Percentiles rank a stretch among this genome's conserved stretches.
phyloP scores from a whole-genome alignment of 208 protist genomes.

The Strigomonas culicis region DNA sequence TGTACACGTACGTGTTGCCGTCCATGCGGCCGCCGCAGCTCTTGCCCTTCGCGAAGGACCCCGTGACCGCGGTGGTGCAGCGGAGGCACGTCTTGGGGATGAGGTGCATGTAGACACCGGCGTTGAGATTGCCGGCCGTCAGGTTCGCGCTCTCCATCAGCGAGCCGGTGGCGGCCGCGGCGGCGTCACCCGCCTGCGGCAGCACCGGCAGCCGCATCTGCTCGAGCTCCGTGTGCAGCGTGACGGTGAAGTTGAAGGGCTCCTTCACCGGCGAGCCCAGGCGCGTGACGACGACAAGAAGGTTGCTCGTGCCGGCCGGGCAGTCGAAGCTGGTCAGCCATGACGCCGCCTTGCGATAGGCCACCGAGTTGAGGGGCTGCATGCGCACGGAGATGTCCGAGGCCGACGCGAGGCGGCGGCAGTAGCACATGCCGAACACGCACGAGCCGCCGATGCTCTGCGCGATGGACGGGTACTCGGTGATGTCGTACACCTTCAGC shows the following conservation, averaged over 20 bases:
- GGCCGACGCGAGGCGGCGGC: constrained; percentile 55
- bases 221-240: constrained; percentile 75
- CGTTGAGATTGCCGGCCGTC: constrained; percentile 17
- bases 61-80: constrained; percentile 31
- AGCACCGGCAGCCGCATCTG: constrained; percentile 7
- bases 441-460: constrained; percentile 53
- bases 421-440: constrained; percentile 65
- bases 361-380: constrained; percentile 53
- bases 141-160: constrained; percentile 26
- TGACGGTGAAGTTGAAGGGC: constrained; percentile 75
- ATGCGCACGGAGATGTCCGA: constrained; percentile 48
- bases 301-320: constrained; percentile 57
- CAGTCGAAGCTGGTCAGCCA: constrained; percentile 82
- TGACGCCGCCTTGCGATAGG: constrained; percentile 53
- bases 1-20: constrained; percentile 64
- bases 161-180: constrained; percentile 22
- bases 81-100: constrained; percentile 53
- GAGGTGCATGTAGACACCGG: constrained; percentile 77
- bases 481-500: constrained; percentile 77
- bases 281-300: constrained; percentile 65
- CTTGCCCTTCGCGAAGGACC: constrained; percentile 65
- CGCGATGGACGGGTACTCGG: constrained; percentile 63
- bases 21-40: constrained; percentile 65
- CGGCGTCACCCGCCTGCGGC: not conserved
- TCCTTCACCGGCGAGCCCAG: constrained; percentile 31